phyloP scores from a whole-genome alignment of 2,329 filamentous ascomycete genomes.

The Penicillium sp. region DNA sequence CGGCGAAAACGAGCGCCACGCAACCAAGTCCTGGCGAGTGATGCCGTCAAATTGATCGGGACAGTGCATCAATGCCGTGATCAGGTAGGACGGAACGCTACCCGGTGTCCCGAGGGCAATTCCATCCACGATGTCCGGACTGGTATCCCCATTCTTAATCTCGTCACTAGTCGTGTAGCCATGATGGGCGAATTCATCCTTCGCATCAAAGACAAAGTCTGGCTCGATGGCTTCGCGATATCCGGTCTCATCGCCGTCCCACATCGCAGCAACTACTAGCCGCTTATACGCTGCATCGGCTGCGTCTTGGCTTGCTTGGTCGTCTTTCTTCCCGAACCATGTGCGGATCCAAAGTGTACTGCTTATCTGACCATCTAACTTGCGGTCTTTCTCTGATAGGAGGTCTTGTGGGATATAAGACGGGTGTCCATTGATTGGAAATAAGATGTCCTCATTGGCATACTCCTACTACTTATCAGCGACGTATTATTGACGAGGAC shows the following conservation, averaged over 20 bases:
- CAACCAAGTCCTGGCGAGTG: background rate
- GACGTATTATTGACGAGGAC: too few relatives aligned
- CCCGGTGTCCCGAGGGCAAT: constrained; percentile 16
- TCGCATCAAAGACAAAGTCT: background rate
- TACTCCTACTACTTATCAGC: background rate
- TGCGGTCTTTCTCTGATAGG: constrained; percentile 14
- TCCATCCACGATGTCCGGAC: constrained; percentile 12
- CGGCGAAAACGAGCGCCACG: background rate
- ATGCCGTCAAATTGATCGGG: constrained; percentile 20
- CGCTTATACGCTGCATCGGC: constrained; percentile 16
- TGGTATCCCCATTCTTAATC: background rate
- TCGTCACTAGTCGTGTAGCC: background rate
- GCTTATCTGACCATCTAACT: constrained; percentile 5
- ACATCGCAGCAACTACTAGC: background rate
- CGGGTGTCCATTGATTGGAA: constrained; percentile 2
- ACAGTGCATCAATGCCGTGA: constrained; percentile 19
- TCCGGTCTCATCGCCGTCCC: background rate
- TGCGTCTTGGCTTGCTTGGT: constrained; percentile 13
- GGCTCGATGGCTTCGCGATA: background rate
- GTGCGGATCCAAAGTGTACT: constrained; percentile 20
- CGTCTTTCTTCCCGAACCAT: constrained; percentile 16
- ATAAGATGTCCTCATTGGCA: background rate
- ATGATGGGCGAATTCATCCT: background rate
- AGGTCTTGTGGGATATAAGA: constrained; percentile 13
- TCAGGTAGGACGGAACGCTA: constrained; percentile 17